Evolutionary conservation across 169 alveolate genomes (phyloP).

Genomic region (Blepharisma undulans): DNA sequence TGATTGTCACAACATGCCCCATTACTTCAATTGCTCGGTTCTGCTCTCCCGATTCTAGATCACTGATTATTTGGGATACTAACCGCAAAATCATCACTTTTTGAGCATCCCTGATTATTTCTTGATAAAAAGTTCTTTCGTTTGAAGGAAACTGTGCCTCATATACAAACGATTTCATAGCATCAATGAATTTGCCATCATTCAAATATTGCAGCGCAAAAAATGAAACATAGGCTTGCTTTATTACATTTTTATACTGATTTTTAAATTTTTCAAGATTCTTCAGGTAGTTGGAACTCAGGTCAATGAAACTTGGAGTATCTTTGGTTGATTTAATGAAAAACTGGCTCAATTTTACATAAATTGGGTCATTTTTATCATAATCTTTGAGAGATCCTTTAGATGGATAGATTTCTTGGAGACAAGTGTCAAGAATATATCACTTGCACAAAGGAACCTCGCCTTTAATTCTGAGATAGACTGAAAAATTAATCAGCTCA

Average conservation of each 20-base stretch:
- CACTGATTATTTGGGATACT: neutral
- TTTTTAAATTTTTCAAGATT: neutral
- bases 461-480: neutral
- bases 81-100: neutral
- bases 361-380: neutral
- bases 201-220: neutral
- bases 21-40: neutral
- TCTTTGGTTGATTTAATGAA: neutral
- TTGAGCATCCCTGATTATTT: neutral
- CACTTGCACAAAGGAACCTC: neutral
- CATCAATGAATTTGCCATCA: neutral
- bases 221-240: neutral
- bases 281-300: neutral
- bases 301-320: neutral
- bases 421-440: neutral
- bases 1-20: neutral
- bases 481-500: conserved; percentile 6
- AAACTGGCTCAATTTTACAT: neutral
- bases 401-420: neutral
- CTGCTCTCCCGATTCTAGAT: neutral
- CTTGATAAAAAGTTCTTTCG: neutral
- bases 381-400: neutral
- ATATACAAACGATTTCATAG: neutral
- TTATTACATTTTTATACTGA: neutral
- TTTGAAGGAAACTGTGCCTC: neutral